These are phyloP conservation scores for Phialemonium atrogriseum DNA, from an alignment of 2,329 filamentous ascomycete species.

Conservation along the genomic window DNA sequence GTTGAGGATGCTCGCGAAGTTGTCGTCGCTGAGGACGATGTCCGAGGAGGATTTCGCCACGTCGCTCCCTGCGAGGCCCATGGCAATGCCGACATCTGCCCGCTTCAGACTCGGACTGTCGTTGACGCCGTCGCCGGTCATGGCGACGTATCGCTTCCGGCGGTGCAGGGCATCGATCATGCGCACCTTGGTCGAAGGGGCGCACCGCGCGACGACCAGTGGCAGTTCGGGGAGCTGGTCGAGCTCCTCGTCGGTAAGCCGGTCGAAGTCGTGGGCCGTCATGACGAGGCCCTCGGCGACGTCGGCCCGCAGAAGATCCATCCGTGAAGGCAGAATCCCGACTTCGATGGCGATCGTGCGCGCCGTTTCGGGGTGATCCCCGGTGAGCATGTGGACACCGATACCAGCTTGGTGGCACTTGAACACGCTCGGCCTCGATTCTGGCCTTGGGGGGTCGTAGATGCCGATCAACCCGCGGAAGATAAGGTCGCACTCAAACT, in stretches of 20 bases:
- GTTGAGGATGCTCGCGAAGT: constrained; percentile 75
- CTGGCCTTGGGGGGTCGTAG: constrained; percentile 63
- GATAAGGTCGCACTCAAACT: constrained; percentile 47
- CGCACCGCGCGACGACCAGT: constrained; percentile 61
- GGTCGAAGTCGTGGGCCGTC: constrained; percentile 55
- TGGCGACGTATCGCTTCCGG: constrained; percentile 59
- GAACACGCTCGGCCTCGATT: constrained; percentile 53
- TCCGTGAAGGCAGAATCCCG: constrained; percentile 42
- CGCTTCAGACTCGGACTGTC: constrained; percentile 66
- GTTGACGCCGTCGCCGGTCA: constrained; percentile 71
- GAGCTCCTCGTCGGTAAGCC: constrained; percentile 52
- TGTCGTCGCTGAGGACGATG: constrained; percentile 82
- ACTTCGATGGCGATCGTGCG: constrained; percentile 58
- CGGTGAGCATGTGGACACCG: constrained; percentile 61
- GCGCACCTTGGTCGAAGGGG: constrained; percentile 63
- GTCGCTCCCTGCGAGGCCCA: constrained; percentile 63
- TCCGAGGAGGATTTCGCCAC: constrained; percentile 77
- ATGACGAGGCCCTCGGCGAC: constrained; percentile 42
- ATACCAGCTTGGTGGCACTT: constrained; percentile 54
- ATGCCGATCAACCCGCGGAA: constrained; percentile 66
- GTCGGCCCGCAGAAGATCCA: neutral
- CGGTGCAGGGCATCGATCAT: constrained; percentile 69
- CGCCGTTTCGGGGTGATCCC: constrained; percentile 60
- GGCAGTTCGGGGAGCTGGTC: constrained; percentile 54
- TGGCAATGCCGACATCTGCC: constrained; percentile 68